Base-by-base conservation (phyloP, 2,329 filamentous ascomycete genomes). In the Colletotrichum limetticola region DNA sequence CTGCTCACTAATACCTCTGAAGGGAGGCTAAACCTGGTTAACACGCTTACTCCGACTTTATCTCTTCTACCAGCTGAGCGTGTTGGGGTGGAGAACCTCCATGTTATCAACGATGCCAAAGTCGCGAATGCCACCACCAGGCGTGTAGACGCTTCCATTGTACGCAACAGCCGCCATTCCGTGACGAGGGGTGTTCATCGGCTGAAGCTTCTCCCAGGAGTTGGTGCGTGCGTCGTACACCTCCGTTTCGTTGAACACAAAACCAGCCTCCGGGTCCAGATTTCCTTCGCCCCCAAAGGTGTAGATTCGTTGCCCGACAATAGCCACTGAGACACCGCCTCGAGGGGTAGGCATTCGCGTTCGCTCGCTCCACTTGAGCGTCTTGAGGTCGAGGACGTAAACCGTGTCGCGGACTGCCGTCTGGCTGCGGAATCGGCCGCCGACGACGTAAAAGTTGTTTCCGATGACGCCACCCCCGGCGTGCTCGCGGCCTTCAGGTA, bases 201-300 rank as follows among this genome's bases (percentile, higher is more conserved):
- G 8, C 42, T 46, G 42, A 9, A n/a, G 19, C 42, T 46, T n/a
- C 42, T 46, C 42, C 42, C 42, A 46, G 42, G 5, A 46, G 42
- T 46, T 5, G 8, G 16, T n/a, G 42, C 42, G 42, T 1, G 30
- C n/a, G 9, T 71, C 14, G n/a, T 59, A 71, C 22, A 57, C 63
- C 57, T 71, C 68, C 16, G 24, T 30, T 28, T 71, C 16, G 26
- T 67, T 55, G 5, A 67, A 71, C 8, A 67, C 28, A 2, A 55
- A 75, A 0, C 78, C 80, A 0, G 72, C 57, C 0, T 72, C 60
- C 1, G 66, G 72, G 5, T 55, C 64, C 0, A 60, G 26, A 63
- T 83, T 82, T 0, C 81, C 83, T 58, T 85, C 82, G 5, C 83
- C 83, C 1, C 83, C 83, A 65, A 85, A 79, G 0, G 79, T 78